Percentiles rank a stretch among this genome's conserved stretches.
Evolutionary conservation across 306 rosid species (phyloP).

Genomic region (Rosa lucieae): DNA sequence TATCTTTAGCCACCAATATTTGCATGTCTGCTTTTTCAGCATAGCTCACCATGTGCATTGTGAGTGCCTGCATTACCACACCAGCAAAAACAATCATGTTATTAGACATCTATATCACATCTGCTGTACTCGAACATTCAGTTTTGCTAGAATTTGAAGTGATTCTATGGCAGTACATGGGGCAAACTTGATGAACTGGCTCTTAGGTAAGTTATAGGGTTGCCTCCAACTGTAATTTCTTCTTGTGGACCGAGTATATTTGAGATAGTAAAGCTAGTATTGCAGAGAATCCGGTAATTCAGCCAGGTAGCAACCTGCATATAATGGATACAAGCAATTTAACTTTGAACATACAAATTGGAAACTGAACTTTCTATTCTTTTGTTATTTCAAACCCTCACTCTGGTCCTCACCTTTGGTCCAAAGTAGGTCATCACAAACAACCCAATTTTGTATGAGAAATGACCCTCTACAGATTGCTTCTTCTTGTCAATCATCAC

Average conservation of each 20-base stretch:
- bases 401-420: conserved; percentile 49
- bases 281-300: conserved; percentile 66
- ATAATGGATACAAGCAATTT: background rate
- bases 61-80: conserved; percentile 58
- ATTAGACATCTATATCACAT: background rate
- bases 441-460: conserved; percentile 54
- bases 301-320: conserved; percentile 64
- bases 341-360: background rate
- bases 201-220: conserved; percentile 70
- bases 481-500: conserved; percentile 72
- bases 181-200: conserved; percentile 70
- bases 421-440: conserved; percentile 61
- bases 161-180: conserved; percentile 44
- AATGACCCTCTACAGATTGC: conserved; percentile 55
- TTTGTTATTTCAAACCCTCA: background rate
- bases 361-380: background rate
- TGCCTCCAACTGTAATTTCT: conserved; percentile 56
- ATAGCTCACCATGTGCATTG: conserved; percentile 87
- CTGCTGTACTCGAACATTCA: background rate
- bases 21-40: conserved; percentile 90
- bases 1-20: conserved; percentile 84
- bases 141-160: background rate
- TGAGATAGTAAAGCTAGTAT: conserved; percentile 79
- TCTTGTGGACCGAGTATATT: conserved; percentile 87
- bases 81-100: conserved; percentile 18